These are phyloP conservation scores for Ascochyta lentis DNA, from an alignment of 2,329 filamentous ascomycete species.

Conservation along the genomic window DNA sequence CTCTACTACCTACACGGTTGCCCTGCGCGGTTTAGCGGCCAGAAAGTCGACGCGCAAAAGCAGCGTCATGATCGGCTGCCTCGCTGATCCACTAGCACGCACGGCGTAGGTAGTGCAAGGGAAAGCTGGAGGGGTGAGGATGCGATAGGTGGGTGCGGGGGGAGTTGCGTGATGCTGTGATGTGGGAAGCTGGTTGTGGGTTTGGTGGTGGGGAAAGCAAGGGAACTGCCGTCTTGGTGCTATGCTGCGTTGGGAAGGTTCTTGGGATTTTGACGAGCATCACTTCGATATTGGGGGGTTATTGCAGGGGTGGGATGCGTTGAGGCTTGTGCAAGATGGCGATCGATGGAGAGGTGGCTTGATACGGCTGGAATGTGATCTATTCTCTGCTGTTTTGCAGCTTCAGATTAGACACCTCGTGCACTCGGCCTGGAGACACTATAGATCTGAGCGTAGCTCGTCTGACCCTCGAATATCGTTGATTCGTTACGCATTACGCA, in stretches of 20 bases:
- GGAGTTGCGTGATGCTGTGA: background rate
- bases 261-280: background rate
- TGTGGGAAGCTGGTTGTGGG: background rate
- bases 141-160: background rate
- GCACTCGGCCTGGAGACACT: background rate
- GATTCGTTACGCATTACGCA: background rate
- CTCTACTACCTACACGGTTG: background rate
- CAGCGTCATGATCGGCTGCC: constrained; percentile 6
- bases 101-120: background rate
- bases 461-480: too few relatives aligned
- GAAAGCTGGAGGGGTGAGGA: background rate
- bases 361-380: background rate
- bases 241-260: background rate
- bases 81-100: background rate
- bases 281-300: background rate
- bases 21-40: background rate
- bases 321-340: background rate
- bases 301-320: background rate
- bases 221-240: constrained; percentile 4
- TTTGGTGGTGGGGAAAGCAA: background rate
- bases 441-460: background rate
- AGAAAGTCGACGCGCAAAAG: background rate
- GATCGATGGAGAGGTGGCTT: background rate
- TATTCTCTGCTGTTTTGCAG: background rate
- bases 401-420: background rate